Evolutionary conservation across 2,329 filamentous ascomycete species (phyloP).

Genomic region (Stachybotrys chartarum): DNA sequence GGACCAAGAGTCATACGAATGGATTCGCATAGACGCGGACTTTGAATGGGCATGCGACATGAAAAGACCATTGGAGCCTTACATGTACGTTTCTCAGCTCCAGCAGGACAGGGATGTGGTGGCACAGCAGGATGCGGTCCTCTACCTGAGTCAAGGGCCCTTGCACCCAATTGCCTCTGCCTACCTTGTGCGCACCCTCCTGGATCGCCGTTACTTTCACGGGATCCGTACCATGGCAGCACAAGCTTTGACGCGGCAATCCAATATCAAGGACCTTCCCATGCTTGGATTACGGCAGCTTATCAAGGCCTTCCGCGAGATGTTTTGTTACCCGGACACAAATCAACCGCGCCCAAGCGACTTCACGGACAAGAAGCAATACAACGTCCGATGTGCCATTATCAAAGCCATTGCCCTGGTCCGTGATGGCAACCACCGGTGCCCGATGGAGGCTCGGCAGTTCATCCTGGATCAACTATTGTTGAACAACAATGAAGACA

Average conservation of each 20-base stretch:
- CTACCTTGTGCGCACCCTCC: slow-evolving; percentile 79
- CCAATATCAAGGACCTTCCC: slow-evolving; percentile 54
- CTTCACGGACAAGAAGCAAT: slow-evolving; percentile 79
- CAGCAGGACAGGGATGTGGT: slow-evolving; percentile 96
- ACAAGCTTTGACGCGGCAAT: slow-evolving; percentile 68
- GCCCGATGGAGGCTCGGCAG: slow-evolving; percentile 69
- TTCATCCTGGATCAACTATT: slow-evolving; percentile 86
- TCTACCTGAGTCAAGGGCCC: slow-evolving; percentile 61
- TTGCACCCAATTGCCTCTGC: slow-evolving; percentile 80
- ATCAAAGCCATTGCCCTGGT: slow-evolving; percentile 73
- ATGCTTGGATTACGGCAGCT: slow-evolving; percentile 81
- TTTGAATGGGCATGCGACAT: slow-evolving; percentile 96
- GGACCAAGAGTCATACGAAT: slow-evolving; percentile 95
- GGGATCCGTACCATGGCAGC: slow-evolving; percentile 86
- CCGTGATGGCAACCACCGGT: slow-evolving; percentile 63
- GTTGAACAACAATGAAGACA: slow-evolving; percentile 91
- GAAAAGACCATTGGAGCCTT: slow-evolving; percentile 73
- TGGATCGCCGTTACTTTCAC: slow-evolving; percentile 89
- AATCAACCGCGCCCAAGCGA: slow-evolving; percentile 83
- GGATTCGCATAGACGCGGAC: slow-evolving; percentile 96
- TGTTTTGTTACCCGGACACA: slow-evolving; percentile 77
- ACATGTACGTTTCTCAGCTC: slow-evolving; percentile 97
- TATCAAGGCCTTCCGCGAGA: slow-evolving; percentile 75
- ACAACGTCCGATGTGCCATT: slow-evolving; percentile 78
- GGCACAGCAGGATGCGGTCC: slow-evolving; percentile 71